Percentiles rank a stretch among this genome's conserved stretches.
Conservation (phyloP, 768 basidiomycete species). For the Lactifluus volemus region DNA sequence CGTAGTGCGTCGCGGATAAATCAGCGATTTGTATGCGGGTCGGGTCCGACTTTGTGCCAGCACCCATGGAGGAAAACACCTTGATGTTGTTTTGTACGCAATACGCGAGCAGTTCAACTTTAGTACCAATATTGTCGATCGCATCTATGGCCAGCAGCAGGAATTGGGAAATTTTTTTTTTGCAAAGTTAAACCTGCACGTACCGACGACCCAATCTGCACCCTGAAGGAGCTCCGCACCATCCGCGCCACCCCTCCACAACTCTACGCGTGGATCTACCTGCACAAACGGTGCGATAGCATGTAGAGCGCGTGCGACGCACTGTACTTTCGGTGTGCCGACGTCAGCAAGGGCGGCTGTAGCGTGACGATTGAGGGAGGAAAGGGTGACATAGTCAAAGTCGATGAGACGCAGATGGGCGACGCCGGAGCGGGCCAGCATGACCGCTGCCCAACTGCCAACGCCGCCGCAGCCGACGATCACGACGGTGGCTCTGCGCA, state of each 20-base stretch:
- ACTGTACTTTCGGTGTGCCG: constrained; percentile 84
- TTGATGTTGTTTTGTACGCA: no score
- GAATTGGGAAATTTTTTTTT: no score
- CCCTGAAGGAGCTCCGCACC: constrained; percentile 67
- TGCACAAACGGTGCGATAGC: constrained; percentile 79
- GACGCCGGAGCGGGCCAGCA: constrained; percentile 86
- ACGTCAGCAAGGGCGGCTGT: constrained; percentile 85
- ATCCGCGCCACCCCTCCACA: constrained; percentile 75
- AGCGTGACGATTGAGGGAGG: constrained; percentile 91
- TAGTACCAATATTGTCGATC: no score
- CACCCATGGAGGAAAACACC: no score
- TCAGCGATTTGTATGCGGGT: no score
- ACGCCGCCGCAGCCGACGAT: constrained; percentile 95
- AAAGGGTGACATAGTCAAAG: constrained; percentile 94
- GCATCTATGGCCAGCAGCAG: no score
- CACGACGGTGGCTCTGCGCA: constrained; percentile 70
- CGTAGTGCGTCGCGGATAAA: no score
- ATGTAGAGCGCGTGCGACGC: constrained; percentile 59
- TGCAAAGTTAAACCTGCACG: constrained; percentile 18
- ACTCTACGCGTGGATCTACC: constrained; percentile 72
- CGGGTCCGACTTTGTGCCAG: no score
- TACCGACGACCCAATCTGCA: constrained; percentile 91
- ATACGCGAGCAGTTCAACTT: no score
- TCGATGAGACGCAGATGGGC: constrained; percentile 75
- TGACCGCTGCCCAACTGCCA: constrained; percentile 91